Evolutionary conservation across 176 grass and related monocot genomes (phyloP), one percentile per base, ranked within the genome.

Genomic region (Paspalum vaginatum): DNA sequence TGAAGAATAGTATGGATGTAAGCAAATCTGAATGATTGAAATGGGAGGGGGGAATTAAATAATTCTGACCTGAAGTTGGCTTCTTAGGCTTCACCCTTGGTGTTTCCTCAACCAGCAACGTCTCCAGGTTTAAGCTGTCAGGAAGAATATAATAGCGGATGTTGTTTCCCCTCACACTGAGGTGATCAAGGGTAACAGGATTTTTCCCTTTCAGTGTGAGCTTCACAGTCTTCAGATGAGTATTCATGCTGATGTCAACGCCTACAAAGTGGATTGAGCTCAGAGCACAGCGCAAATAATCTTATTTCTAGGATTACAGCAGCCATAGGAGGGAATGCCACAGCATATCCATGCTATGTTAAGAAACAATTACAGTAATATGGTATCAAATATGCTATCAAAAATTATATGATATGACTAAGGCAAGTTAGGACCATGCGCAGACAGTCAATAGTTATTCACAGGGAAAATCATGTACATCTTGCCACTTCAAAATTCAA

Each of bases 231-330:
- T 94, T 91, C 45, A 94, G 79, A 77, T 94, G 91, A 41, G 91
- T 94, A 66, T 94, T 94, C 91, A 94, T 94, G 82, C 88, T 90
- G 76, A 94, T 94, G 77, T 94, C 88, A 72, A 91, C 88, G 18
- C 91, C 91, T 94, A 68, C 38, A 84, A 85, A 43, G 70, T 38
- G 42, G 44, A 2, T 13, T 44, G 52, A 44, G 76, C 53, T 80
- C 15, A 87, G 62, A 66, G 48, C 54, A 68, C 2, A 26, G 8
- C n/a, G 72, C 45, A 8, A 59, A 18, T 55, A 65, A 58, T 70
- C 43, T 48, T 49, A 17, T 68, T 53, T 45, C 21, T 32, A 62
- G 15, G 45, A n/a, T 63, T 37, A 70, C 53, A 70, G 50, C 5
- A 18, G 24, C n/a, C 12, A 41, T 2, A 55, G 26, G 52, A 75